Evolutionary conservation across 2,329 filamentous ascomycete species (phyloP).

Genomic region (Ophioceras dolichostomum): DNA sequence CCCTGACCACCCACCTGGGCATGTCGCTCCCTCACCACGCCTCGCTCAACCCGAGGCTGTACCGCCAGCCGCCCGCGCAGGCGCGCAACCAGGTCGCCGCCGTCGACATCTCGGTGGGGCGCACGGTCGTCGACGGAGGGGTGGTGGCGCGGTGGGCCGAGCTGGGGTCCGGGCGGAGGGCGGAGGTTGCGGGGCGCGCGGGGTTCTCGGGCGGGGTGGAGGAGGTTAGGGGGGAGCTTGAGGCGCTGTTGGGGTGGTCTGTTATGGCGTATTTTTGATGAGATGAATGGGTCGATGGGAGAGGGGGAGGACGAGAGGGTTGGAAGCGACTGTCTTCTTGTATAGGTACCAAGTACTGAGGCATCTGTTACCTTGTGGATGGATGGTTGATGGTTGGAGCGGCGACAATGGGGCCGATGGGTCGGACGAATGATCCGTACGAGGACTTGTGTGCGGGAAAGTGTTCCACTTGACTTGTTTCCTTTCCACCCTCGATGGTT

Average conservation of each 20-base stretch:
- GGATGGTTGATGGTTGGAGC: no score
- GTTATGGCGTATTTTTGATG: slow-evolving; percentile 48
- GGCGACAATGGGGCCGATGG: no score
- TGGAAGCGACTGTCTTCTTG: no score
- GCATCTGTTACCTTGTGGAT: no score
- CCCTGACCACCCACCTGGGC: slow-evolving; percentile 67
- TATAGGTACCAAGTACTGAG: no score
- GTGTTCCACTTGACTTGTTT: no score
- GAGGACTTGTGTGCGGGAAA: no score
- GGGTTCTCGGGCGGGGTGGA: slow-evolving; percentile 48
- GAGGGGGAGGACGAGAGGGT: no score
- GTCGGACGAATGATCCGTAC: no score
- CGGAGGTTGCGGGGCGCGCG: slow-evolving; percentile 62
- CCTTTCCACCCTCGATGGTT: no score
- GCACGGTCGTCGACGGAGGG: slow-evolving; percentile 68
- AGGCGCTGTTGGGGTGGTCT: slow-evolving; percentile 46
- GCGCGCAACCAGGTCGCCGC: slow-evolving; percentile 27
- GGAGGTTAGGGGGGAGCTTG: slow-evolving; percentile 58
- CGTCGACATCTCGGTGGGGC: slow-evolving; percentile 45
- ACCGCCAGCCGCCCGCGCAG: slow-evolving; percentile 44
- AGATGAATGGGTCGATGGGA: no score
- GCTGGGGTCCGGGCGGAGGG: slow-evolving; percentile 55
- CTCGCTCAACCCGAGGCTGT: slow-evolving; percentile 73
- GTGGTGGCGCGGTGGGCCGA: slow-evolving; percentile 65
- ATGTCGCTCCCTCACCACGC: slow-evolving; percentile 65